Evolutionary conservation across 1,139 yeast genomes (phyloP), one percentile per base, ranked within the genome.

Genomic region (Lodderomyces elongisporus): DNA sequence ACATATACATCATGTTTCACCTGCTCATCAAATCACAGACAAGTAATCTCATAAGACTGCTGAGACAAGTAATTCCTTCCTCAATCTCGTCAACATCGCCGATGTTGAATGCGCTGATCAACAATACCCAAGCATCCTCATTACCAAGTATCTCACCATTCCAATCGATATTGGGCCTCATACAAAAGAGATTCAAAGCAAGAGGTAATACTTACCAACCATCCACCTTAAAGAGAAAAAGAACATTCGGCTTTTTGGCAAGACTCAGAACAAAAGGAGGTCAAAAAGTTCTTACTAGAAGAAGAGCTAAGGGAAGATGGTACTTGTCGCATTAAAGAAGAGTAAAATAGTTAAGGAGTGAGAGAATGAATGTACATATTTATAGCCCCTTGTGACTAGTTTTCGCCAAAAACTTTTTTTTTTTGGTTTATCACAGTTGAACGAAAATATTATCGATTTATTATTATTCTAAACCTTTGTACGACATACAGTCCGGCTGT

Each of bases 141-240:
- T n/a, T n/a, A 8, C 24, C 31, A 6, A 18, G 33, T 13, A 41
- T 33, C 32, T 24, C 49, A 2, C 56, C 60, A 5, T 46, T 59
- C 27, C 54, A 48, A 36, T 43, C 53, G 25, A 39, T 62, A 5
- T 38, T n/a, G n/a, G n/a, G n/a, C n/a, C n/a, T 76, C 44, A 49
- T 71, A 48, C 74, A 73, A 53, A 60, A 69, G 62, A 75, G 96
- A 65, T 81, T 89, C 80, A 80, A 84, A 55, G 70, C 88, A 18
- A 78, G 95, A 66, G 98, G 98, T 60, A 84, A 87, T 62, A 87
- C 95, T 15, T 91, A 83, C 60, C 97, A 89, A 58, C 97, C 98
- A 30, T 82, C 89, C 39, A 88, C 94, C 1, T 66, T 85, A 43
- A 87, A 85, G 55, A 75, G 97, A 56, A 91, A 91, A 67, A 80